These are phyloP conservation scores for Ganoderma resinaceum DNA, from an alignment of 1,284 basidiomycete genomes.

Conservation along the genomic window DNA sequence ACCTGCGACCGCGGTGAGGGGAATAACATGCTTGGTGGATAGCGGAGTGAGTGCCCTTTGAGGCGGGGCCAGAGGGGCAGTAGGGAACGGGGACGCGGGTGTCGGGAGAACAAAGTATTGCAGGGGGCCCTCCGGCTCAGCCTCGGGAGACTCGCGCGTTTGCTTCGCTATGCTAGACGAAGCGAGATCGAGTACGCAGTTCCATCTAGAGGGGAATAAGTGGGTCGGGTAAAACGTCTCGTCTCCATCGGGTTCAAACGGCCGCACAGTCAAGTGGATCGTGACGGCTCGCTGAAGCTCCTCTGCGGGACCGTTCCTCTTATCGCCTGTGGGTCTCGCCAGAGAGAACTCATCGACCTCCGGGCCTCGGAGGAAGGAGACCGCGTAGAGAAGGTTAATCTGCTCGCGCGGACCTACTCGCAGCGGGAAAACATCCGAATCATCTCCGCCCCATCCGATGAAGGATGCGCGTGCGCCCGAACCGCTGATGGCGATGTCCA, in stretches of 20 bases:
- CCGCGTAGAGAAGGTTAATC: conserved; percentile 87
- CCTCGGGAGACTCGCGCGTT: conserved; percentile 16
- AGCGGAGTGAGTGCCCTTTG: conserved; percentile 21
- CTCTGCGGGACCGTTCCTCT: conserved; percentile 24
- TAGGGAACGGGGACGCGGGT: conserved; percentile 77
- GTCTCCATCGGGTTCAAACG: conserved; percentile 46
- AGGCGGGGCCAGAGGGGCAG: conserved; percentile 28
- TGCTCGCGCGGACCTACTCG: conserved; percentile 74
- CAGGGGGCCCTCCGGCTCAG: conserved; percentile 25
- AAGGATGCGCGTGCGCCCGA: conserved; percentile 75
- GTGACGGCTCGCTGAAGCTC: conserved; percentile 79
- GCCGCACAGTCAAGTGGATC: conserved; percentile 79
- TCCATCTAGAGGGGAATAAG: conserved; percentile 86
- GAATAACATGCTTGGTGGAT: conserved; percentile 39
- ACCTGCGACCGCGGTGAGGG: conserved; percentile 51
- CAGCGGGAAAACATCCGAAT: conserved; percentile 72
- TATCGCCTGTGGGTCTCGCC: conserved; percentile 32
- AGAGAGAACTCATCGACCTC: conserved; percentile 58
- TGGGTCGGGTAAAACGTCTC: conserved; percentile 63
- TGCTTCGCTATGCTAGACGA: conserved; percentile 31
- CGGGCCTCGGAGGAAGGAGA: conserved; percentile 73
- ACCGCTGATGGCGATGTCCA: conserved; percentile 77
- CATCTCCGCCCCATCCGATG: conserved; percentile 64
- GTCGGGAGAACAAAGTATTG: conserved; percentile 67
- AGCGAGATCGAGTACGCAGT: conserved; percentile 83